Conservation (phyloP, 2,329 filamentous ascomycete genomes). For the Fusarium acutatum region DNA sequence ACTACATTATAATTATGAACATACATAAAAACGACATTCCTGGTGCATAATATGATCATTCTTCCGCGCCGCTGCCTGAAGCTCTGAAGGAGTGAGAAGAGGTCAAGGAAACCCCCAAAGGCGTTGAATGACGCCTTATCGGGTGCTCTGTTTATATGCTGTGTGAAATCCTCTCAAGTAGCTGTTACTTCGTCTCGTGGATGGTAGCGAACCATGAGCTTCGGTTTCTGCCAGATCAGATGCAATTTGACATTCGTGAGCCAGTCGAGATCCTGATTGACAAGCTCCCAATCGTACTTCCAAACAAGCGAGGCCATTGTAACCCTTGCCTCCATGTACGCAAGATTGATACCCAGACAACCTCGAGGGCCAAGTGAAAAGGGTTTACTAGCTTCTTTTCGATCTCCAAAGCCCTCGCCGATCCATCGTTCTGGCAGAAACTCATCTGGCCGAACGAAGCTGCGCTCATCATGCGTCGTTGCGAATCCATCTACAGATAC, state of each 20-base stretch:
- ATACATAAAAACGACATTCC: neutral
- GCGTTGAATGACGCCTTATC: neutral
- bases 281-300: constrained; percentile 3
- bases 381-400: constrained; percentile 1
- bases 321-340: neutral
- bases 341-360: constrained; percentile 8
- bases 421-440: constrained; percentile 15
- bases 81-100: neutral
- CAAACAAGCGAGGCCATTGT: neutral
- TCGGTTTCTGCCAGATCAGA: neutral
- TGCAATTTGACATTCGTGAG: neutral
- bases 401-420: neutral
- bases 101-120: neutral
- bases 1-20: neutral
- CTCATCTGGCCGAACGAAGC: neutral
- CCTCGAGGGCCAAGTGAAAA: constrained; percentile 2
- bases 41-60: neutral
- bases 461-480: neutral
- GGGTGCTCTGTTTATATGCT: neutral
- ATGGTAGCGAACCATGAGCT: neutral
- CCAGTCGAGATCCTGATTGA: neutral
- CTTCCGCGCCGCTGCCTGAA: neutral
- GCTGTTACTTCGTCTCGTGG: neutral
- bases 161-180: neutral
- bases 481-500: constrained; percentile 9